A percentile compares a stretch with the other conserved stretches of the same genome.
These are phyloP conservation scores for Citrus maxima DNA, from an alignment of 345 rosid species.

Conservation along the genomic window DNA sequence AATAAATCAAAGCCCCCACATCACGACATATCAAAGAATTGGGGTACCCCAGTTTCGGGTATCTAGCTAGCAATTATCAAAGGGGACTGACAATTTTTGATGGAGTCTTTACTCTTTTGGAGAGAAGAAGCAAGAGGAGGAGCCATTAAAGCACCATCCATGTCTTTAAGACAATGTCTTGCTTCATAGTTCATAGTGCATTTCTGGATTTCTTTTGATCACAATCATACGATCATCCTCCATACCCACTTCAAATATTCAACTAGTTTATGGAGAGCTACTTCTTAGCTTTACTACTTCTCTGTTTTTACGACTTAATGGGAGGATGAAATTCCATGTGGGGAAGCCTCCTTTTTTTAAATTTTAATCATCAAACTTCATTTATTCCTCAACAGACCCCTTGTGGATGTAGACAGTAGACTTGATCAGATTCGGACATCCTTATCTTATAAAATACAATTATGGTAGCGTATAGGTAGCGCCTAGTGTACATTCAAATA, in stretches of 20 bases:
- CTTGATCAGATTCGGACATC: too few species aligned
- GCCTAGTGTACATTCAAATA: too few species aligned
- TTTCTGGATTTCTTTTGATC: not conserved
- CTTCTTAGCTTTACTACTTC: conserved; percentile 1
- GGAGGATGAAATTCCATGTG: not conserved
- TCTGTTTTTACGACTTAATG: not conserved
- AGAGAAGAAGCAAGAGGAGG: not conserved
- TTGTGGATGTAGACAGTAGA: too few species aligned
- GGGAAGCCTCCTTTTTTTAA: not conserved
- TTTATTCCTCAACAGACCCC: too few species aligned
- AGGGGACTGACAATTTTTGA: not conserved
- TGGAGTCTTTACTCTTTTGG: not conserved
- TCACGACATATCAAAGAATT: not conserved
- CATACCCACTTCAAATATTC: not conserved
- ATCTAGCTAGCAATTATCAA: not conserved
- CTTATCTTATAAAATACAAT: too few species aligned
- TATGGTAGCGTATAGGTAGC: too few species aligned
- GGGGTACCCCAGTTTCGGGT: not conserved
- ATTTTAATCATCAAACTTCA: too few species aligned
- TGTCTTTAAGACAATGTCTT: too few species aligned
- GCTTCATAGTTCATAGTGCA: not conserved
- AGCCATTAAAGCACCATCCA: too few species aligned
- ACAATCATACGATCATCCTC: not conserved
- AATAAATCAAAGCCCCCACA: conserved; percentile 4
- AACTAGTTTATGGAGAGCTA: not conserved